Evolutionary conservation across 306 rosid species (phyloP).

Genomic region (Corylus heterophylla): DNA sequence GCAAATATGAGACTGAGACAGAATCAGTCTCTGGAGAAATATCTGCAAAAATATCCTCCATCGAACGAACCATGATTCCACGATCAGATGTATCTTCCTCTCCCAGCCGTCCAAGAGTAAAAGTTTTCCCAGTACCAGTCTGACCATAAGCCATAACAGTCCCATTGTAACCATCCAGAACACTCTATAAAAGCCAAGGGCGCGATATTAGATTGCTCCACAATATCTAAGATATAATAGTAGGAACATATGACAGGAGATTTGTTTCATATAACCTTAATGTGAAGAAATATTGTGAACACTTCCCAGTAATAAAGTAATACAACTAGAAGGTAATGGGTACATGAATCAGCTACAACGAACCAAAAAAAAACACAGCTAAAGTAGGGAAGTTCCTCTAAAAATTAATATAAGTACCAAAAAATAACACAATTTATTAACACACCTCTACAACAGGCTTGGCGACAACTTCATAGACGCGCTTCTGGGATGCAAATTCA

Average conservation of each 20-base stretch:
- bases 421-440: constrained; percentile 34
- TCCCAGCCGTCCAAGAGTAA: constrained; percentile 89
- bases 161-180: constrained; percentile 93
- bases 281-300: constrained; percentile 16
- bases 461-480: constrained; percentile 97
- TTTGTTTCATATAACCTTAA: constrained; percentile 16
- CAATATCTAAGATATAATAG: not conserved
- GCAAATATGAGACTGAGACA: constrained; percentile 76
- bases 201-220: not conserved
- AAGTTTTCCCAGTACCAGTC: constrained; percentile 97
- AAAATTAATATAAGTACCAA: constrained; percentile 4
- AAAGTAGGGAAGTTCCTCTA: constrained; percentile 12
- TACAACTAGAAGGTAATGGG: not conserved
- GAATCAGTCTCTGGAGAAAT: constrained; percentile 73
- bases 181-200: constrained; percentile 62
- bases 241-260: not conserved
- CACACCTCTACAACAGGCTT: constrained; percentile 98
- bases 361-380: constrained; percentile 19
- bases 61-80: constrained; percentile 95
- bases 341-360: not conserved
- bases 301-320: not conserved
- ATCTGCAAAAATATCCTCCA: constrained; percentile 88
- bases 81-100: constrained; percentile 83
- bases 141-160: constrained; percentile 99
- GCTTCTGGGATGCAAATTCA: constrained; percentile 88